Evolutionary conservation across 2,329 filamentous ascomycete species (phyloP).

Genomic region (Arthroderma sp.): DNA sequence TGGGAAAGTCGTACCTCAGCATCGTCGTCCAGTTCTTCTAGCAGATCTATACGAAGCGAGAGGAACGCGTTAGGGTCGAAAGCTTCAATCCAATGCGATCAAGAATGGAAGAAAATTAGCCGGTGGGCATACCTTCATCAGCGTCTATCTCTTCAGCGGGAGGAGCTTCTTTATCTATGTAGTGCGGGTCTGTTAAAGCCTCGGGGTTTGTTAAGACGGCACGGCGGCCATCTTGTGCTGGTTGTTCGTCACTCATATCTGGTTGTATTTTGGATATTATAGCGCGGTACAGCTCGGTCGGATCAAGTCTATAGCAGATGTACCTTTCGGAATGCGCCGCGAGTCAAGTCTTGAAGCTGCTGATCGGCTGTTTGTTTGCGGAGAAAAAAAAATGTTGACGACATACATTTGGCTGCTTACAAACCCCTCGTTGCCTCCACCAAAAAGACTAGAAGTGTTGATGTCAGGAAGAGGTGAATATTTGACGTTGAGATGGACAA

Average conservation of each 20-base stretch:
- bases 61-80: not conserved
- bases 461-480: no score
- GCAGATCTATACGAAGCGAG: constrained; percentile 34
- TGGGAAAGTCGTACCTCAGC: constrained; percentile 31
- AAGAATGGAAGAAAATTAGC: not conserved
- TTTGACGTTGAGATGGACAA: no score
- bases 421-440: no score
- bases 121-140: constrained; percentile 53
- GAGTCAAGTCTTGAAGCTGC: no score
- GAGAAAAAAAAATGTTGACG: not conserved
- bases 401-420: not conserved
- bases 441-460: no score
- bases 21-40: constrained; percentile 45
- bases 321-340: no score
- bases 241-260: constrained; percentile 11
- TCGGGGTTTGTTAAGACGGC: constrained; percentile 63
- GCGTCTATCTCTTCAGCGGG: constrained; percentile 63
- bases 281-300: no score
- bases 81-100: not conserved
- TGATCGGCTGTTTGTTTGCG: no score
- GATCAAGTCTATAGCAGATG: no score
- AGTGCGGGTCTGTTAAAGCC: constrained; percentile 70
- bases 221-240: constrained; percentile 41
- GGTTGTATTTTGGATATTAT: no score
- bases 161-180: constrained; percentile 57